Conservation (phyloP, 192 early-diverging fungal genomes). For the Backusella morwellensis region DNA sequence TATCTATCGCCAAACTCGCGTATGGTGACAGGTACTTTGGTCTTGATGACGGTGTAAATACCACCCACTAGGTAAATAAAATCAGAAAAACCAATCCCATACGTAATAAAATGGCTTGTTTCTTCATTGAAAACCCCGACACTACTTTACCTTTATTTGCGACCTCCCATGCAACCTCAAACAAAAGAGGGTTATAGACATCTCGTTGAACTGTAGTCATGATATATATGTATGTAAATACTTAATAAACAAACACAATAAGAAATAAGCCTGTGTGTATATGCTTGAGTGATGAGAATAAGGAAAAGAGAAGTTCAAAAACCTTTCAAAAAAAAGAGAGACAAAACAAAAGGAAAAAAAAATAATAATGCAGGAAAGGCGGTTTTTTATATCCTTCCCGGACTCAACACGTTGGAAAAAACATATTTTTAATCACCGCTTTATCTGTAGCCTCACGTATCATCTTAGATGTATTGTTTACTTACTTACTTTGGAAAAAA, state of each 20-base stretch:
- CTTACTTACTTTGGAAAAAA: not conserved
- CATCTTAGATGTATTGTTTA: not conserved
- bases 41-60: conserved; percentile 97
- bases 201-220: conserved; percentile 16
- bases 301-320: not conserved
- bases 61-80: conserved; percentile 73
- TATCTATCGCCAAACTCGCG: conserved; percentile 95
- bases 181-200: conserved; percentile 56
- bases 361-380: not conserved
- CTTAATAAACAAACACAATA: not conserved
- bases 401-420: not conserved
- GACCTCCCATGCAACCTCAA: conserved; percentile 97
- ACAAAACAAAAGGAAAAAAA: not conserved
- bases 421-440: not conserved
- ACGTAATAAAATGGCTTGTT: not conserved
- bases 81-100: not conserved
- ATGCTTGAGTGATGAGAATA: not conserved
- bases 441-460: not conserved
- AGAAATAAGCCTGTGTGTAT: not conserved
- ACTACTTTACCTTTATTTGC: conserved; percentile 84
- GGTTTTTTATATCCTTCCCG: not conserved
- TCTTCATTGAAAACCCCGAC: not conserved
- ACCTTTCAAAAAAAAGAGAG: not conserved
- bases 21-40: conserved; percentile 93
- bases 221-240: not conserved